Conservation (phyloP, 305 asterid genomes). For the Solanum aculeatissimum region DNA sequence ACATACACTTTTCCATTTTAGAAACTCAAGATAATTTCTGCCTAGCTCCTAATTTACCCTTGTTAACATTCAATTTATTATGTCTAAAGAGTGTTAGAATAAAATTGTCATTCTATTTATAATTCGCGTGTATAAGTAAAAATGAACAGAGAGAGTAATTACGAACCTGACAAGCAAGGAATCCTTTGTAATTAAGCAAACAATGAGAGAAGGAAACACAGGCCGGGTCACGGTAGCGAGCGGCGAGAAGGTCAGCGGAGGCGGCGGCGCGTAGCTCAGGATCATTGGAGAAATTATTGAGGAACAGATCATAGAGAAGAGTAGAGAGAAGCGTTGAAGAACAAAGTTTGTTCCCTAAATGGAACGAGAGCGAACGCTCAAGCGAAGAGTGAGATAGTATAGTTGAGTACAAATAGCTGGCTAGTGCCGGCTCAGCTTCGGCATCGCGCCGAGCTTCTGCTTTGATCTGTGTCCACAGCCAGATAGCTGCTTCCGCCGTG, state of each 20-base stretch:
- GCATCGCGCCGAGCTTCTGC: conserved; percentile 82
- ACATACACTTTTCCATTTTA: too few species aligned
- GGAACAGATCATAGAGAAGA: conserved; percentile 32
- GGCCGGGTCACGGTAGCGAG: conserved; percentile 29
- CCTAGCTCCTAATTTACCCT: not conserved
- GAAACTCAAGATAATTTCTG: too few species aligned
- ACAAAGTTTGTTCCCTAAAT: conserved; percentile 83
- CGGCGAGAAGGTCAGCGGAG: conserved; percentile 64
- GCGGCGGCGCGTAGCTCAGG: conserved; percentile 68
- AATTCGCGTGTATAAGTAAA: not conserved
- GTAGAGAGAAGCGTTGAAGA: conserved; percentile 67
- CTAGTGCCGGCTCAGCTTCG: conserved; percentile 81
- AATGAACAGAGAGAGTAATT: not conserved
- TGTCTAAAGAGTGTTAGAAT: not conserved
- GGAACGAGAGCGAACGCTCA: conserved; percentile 74
- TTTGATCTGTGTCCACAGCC: conserved; percentile 65
- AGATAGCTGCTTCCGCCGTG: conserved; percentile 45
- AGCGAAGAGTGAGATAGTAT: conserved; percentile 75
- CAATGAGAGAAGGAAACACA: conserved; percentile 38
- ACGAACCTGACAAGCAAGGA: conserved; percentile 33
- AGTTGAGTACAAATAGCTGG: conserved; percentile 75
- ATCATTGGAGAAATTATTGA: conserved; percentile 57
- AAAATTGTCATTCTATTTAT: not conserved
- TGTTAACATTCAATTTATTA: not conserved
- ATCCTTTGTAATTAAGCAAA: conserved; percentile 32